These are phyloP conservation scores for Wallacemonas sp. DNA, from an alignment of 208 protist genomes.

Conservation along the genomic window DNA sequence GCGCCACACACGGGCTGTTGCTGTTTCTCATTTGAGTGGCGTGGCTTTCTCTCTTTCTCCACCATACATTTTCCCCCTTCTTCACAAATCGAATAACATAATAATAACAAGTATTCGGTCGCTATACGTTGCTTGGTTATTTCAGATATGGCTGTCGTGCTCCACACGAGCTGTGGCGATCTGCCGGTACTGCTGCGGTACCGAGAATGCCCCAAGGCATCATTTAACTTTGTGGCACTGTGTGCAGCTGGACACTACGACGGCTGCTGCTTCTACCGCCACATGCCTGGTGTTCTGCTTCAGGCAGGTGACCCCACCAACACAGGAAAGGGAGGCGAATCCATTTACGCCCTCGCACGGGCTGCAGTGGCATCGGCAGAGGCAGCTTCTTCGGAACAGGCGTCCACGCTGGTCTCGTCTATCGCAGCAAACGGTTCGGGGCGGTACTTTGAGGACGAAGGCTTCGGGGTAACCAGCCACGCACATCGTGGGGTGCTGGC, in stretches of 20 bases:
- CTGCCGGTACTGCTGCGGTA: conserved; percentile 70
- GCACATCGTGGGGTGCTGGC: conserved; percentile 86
- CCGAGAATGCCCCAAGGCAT: conserved; percentile 78
- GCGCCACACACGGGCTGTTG: too few relatives aligned
- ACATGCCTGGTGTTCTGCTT: conserved; percentile 92
- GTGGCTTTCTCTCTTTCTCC: too few relatives aligned
- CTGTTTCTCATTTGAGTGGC: too few relatives aligned
- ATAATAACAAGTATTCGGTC: too few relatives aligned
- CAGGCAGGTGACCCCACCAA: conserved; percentile 92
- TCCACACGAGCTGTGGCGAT: conserved; percentile 71
- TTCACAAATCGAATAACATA: too few relatives aligned
- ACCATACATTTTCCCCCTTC: too few relatives aligned
- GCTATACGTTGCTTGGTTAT: too few relatives aligned
- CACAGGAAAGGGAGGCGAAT: conserved; percentile 94
- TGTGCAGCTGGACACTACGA: conserved; percentile 94
- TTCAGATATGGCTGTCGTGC: conserved; percentile 60
- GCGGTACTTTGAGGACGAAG: conserved; percentile 82
- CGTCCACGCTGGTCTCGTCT: background rate
- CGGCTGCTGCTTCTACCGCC: conserved; percentile 92
- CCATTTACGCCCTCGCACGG: conserved; percentile 78
- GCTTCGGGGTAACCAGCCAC: conserved; percentile 92
- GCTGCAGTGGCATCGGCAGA: background rate
- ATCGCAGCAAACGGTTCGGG: conserved; percentile 20
- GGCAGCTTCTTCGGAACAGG: background rate
- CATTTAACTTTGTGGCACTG: conserved; percentile 97